Evolutionary conservation across 768 basidiomycete genomes (phyloP).

Genomic region (Pleurotus ostreatus): DNA sequence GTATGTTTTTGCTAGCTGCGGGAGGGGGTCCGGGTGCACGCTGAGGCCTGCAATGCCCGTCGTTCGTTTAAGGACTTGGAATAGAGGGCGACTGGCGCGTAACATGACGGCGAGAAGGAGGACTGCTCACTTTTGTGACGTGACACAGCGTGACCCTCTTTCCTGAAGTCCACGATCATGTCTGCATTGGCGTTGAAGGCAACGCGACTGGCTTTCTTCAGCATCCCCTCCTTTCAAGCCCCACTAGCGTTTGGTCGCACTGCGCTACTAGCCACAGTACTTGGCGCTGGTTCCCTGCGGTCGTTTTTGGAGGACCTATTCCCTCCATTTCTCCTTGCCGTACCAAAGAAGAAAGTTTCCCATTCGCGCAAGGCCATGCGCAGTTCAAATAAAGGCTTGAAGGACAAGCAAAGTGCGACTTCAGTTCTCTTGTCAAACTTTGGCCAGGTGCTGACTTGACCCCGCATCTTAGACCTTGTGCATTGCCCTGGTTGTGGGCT

Average conservation of each 20-base stretch:
- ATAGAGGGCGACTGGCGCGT: slow-evolving; percentile 69
- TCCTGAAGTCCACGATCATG: slow-evolving; percentile 1
- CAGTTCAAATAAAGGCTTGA: slow-evolving; percentile 88
- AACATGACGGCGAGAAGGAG: slow-evolving; percentile 54
- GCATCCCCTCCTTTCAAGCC: slow-evolving; percentile 10
- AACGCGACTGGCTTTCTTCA: slow-evolving; percentile 16
- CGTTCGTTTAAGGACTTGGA: slow-evolving; percentile 66
- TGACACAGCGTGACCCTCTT: background rate
- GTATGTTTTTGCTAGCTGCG: slow-evolving; percentile 72
- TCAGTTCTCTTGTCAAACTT: slow-evolving; percentile 2
- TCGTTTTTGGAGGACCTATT: slow-evolving; percentile 62
- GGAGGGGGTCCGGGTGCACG: slow-evolving; percentile 83
- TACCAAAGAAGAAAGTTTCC: slow-evolving; percentile 91
- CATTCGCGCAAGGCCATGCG: slow-evolving; percentile 96
- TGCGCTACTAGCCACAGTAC: slow-evolving; percentile 16
- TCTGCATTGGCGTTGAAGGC: slow-evolving; percentile 13
- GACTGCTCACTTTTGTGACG: slow-evolving; percentile 27
- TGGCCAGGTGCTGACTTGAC: slow-evolving; percentile 3
- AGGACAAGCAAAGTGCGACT: slow-evolving; percentile 83
- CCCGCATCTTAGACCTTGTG: slow-evolving; percentile 64
- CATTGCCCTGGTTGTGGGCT: slow-evolving; percentile 87
- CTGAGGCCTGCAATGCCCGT: slow-evolving; percentile 84
- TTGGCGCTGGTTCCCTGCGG: slow-evolving; percentile 25
- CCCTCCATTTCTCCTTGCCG: slow-evolving; percentile 85
- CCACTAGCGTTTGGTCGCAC: slow-evolving; percentile 17